phyloP scores from a whole-genome alignment of 2,329 filamentous ascomycete species.

The Berkeleyomyces rouxiae region DNA sequence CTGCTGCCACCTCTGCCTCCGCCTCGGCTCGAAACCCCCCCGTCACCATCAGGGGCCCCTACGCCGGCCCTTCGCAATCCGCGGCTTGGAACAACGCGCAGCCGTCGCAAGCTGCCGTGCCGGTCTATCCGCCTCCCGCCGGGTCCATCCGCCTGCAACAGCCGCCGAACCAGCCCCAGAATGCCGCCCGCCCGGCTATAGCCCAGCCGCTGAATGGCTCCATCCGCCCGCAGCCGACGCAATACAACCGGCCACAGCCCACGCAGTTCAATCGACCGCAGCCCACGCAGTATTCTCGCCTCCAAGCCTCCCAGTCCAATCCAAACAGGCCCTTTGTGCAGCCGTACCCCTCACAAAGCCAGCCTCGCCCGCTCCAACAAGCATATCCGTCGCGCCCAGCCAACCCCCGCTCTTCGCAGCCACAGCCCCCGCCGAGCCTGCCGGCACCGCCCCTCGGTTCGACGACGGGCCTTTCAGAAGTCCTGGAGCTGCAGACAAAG shows the following conservation, averaged over 20 bases:
- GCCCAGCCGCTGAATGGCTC: not conserved
- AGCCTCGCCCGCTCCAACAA: not conserved
- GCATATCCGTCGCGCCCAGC: not conserved
- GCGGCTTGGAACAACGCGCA: not conserved
- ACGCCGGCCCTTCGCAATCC: constrained; percentile 1
- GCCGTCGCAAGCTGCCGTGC: not conserved
- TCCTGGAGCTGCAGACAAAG: not conserved
- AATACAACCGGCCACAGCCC: constrained; percentile 15
- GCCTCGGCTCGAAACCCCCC: not conserved
- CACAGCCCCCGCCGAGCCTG: not conserved
- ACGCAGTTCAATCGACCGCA: not conserved
- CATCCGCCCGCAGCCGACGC: constrained; percentile 17
- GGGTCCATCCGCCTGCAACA: constrained; percentile 9
- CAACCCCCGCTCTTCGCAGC: not conserved
- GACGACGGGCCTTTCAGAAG: not conserved
- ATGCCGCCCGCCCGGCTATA: constrained; percentile 1
- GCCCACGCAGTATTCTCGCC: not conserved
- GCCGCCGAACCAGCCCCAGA: constrained; percentile 12
- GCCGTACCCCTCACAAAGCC: not conserved
- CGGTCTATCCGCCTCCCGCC: not conserved
- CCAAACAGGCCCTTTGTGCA: constrained; percentile 4
- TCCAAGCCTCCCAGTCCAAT: not conserved
- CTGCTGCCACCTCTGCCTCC: not conserved
- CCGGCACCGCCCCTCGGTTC: not conserved
- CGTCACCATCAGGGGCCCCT: not conserved